Conservation (phyloP, 176 grass and related monocot species). For the Alloteropsis semialata region DNA sequence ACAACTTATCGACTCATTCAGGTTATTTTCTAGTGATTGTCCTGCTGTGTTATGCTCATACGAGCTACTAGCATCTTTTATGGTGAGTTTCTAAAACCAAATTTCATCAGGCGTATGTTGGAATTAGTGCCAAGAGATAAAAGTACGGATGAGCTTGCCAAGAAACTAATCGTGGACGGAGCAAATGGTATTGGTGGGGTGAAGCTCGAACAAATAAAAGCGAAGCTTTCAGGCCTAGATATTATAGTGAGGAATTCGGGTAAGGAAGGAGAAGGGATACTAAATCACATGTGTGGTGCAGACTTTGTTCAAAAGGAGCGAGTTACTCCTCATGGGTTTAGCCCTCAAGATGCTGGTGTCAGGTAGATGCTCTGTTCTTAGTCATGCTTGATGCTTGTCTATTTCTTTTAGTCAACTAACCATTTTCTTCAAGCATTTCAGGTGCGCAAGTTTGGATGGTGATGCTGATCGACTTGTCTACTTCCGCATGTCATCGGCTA, state of each 20-base stretch:
- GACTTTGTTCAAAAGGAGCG: slow-evolving; percentile 99
- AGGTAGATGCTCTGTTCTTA: slow-evolving; percentile 33
- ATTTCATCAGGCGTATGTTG: slow-evolving; percentile 42
- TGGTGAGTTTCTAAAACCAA: background rate
- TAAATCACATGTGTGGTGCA: slow-evolving; percentile 84
- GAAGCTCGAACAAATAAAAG: slow-evolving; percentile 69
- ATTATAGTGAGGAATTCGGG: slow-evolving; percentile 71
- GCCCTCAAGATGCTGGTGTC: slow-evolving; percentile 48
- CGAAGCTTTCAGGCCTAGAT: slow-evolving; percentile 47
- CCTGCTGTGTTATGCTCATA: background rate
- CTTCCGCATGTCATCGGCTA: slow-evolving; percentile 57
- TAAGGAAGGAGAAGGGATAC: slow-evolving; percentile 81
- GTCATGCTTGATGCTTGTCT: background rate
- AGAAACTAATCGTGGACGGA: slow-evolving; percentile 77
- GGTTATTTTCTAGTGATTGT: slow-evolving; percentile 36
- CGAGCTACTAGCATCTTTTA: accelerated
- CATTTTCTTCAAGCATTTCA: slow-evolving; percentile 51
- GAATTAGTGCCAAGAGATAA: slow-evolving; percentile 56
- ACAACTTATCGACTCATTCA: slow-evolving; percentile 71
- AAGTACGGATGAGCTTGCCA: slow-evolving; percentile 13
- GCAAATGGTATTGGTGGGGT: slow-evolving; percentile 88
- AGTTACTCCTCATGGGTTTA: slow-evolving; percentile 65
- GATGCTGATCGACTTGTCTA: slow-evolving; percentile 88
- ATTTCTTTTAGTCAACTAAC: slow-evolving; percentile 11
- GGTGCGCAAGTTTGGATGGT: slow-evolving; percentile 94